Percentiles rank a stretch among this genome's conserved stretches.
phyloP scores from a whole-genome alignment of 495 filamentous ascomycete species.

The Copromyces sp. region DNA sequence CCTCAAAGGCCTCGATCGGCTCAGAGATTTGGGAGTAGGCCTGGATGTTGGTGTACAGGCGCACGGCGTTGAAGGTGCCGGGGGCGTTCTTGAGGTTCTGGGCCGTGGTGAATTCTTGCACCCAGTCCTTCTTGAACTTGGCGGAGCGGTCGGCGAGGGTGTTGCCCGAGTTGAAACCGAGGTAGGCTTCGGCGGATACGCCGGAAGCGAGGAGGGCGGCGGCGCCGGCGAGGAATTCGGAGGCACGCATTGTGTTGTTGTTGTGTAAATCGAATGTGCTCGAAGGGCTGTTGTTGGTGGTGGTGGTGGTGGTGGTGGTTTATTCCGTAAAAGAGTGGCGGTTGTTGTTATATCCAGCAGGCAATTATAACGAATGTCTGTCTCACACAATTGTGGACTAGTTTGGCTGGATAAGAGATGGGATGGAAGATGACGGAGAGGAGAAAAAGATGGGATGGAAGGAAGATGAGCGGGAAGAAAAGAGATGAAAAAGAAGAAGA shows the following conservation, averaged over 20 bases:
- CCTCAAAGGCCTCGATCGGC: slow-evolving; percentile 41
- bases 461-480: neutral
- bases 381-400: neutral
- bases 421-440: neutral
- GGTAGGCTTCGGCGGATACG: slow-evolving; percentile 25
- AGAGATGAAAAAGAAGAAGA: neutral
- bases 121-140: slow-evolving; percentile 39
- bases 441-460: neutral
- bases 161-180: slow-evolving; percentile 41
- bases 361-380: neutral
- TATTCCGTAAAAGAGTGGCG: neutral
- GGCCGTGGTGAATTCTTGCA: slow-evolving; percentile 35
- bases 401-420: neutral
- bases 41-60: slow-evolving; percentile 44
- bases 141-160: slow-evolving; percentile 34
- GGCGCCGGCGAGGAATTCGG: slow-evolving; percentile 15
- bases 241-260: slow-evolving; percentile 18
- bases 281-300: neutral
- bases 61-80: slow-evolving; percentile 37
- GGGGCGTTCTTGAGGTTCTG: slow-evolving; percentile 32
- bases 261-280: neutral
- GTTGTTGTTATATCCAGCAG: neutral
- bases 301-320: neutral
- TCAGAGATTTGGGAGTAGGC: slow-evolving; percentile 35
- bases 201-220: slow-evolving; percentile 23